These are phyloP conservation scores for Adansonia gregorii DNA, from an alignment of 441 rosid species.

Conservation along the genomic window DNA sequence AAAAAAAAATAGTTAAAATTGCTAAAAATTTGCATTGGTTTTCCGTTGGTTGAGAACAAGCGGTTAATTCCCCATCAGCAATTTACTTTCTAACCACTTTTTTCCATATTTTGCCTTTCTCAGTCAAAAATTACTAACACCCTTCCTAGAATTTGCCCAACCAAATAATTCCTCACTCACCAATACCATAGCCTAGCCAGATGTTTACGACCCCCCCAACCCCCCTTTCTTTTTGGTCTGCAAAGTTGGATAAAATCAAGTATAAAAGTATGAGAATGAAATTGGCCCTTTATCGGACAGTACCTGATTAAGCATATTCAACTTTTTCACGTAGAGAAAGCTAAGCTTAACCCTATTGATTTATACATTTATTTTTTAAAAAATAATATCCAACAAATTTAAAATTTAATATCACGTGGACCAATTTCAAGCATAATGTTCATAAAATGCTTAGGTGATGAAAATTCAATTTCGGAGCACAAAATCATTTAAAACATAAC, in stretches of 20 bases:
- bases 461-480: neutral
- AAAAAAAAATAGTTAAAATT: neutral
- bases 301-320: neutral
- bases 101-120: conserved; percentile 13
- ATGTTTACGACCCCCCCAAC: neutral
- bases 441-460: neutral
- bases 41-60: neutral
- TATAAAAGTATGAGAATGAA: neutral
- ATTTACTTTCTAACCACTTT: neutral
- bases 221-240: neutral
- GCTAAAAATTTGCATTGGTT: conserved; percentile 20
- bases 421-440: neutral
- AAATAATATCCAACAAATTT: too few relatives aligned
- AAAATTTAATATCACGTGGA: neutral
- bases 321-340: neutral
- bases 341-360: too few relatives aligned
- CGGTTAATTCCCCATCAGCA: neutral
- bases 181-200: neutral
- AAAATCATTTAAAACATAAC: neutral
- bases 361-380: too few relatives aligned
- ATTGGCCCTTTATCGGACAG: neutral
- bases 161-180: neutral
- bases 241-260: neutral
- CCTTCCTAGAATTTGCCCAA: neutral
- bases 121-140: neutral